Evolutionary conservation across 805 yeast genomes (phyloP).

Genomic region (Saccharomycopsis schoenii): DNA sequence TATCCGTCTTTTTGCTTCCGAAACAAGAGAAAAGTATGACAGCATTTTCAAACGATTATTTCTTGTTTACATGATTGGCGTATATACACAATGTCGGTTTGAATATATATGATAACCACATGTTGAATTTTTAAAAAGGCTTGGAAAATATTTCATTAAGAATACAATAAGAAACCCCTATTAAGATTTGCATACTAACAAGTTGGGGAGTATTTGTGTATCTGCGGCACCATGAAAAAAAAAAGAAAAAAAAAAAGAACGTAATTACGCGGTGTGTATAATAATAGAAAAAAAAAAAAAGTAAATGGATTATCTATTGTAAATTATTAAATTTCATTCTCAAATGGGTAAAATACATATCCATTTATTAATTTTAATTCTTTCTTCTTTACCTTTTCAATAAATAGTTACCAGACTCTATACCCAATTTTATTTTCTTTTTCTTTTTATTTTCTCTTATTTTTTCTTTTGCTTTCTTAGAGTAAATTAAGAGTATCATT

Average conservation of each 20-base stretch:
- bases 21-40: too few species aligned
- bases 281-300: background rate
- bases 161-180: background rate
- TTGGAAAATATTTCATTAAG: background rate
- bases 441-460: background rate
- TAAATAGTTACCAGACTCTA: background rate
- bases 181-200: background rate
- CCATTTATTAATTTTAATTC: background rate
- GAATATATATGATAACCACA: background rate
- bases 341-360: background rate
- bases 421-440: background rate
- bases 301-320: background rate
- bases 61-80: background rate
- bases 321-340: background rate
- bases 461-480: background rate
- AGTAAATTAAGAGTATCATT: background rate
- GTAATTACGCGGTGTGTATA: background rate
- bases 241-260: background rate
- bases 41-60: too few species aligned
- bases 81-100: background rate
- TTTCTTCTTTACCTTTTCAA: background rate
- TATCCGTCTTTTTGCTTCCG: too few species aligned
- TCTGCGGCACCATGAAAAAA: conserved; percentile 2
- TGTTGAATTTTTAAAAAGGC: background rate
- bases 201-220: background rate